These are phyloP conservation scores for Cyclotella sp. DNA, from an alignment of 108 stramenopile genomes.

Conservation along the genomic window DNA sequence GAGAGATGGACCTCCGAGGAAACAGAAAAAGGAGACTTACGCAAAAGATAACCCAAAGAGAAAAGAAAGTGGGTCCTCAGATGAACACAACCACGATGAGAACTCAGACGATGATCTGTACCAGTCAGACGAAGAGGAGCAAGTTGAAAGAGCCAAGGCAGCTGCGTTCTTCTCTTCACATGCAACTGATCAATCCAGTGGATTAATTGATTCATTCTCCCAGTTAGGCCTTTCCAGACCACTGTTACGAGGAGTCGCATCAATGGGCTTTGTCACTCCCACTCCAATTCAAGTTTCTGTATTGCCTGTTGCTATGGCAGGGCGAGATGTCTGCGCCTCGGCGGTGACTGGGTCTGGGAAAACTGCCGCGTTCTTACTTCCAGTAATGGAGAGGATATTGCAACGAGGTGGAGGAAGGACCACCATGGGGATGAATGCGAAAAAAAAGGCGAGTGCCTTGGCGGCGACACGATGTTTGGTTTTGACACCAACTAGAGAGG, in stretches of 20 bases:
- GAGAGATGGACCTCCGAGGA: constrained; percentile 30
- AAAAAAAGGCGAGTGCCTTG: constrained; percentile 34
- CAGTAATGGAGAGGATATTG: constrained; percentile 93
- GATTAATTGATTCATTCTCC: constrained; percentile 75
- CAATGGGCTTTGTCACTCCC: constrained; percentile 94
- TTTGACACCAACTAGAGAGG: constrained; percentile 91
- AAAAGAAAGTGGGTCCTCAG: constrained; percentile 46
- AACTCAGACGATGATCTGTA: constrained; percentile 46
- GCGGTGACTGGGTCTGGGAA: constrained; percentile 91
- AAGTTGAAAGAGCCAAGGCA: constrained; percentile 63
- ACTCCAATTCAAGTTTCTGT: constrained; percentile 94
- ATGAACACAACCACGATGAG: constrained; percentile 40
- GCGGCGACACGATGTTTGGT: constrained; percentile 84
- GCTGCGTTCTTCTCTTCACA: constrained; percentile 67
- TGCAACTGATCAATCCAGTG: constrained; percentile 19
- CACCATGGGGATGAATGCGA: constrained; percentile 22
- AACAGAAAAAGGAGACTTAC: constrained; percentile 48
- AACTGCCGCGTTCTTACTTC: constrained; percentile 97
- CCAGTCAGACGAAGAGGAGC: constrained; percentile 56
- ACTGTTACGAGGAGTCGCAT: constrained; percentile 90
- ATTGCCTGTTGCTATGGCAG: constrained; percentile 93
- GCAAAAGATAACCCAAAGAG: constrained; percentile 35
- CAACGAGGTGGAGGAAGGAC: constrained; percentile 81
- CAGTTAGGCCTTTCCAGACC: constrained; percentile 94
- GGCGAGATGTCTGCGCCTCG: constrained; percentile 94